These are phyloP conservation scores for Vicia faba DNA, from an alignment of 306 rosid species.

Conservation along the genomic window DNA sequence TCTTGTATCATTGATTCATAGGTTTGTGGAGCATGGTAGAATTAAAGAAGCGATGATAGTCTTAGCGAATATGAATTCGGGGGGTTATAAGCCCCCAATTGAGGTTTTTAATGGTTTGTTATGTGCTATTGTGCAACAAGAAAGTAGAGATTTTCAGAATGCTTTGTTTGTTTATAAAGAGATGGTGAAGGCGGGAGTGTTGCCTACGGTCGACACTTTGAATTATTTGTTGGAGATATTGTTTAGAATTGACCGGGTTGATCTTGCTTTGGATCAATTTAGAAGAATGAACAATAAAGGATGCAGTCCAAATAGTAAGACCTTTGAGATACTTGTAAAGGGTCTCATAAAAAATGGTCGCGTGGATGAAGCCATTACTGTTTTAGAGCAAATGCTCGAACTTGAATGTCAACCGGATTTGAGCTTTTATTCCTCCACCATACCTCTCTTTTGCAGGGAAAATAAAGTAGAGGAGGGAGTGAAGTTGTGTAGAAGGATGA, in stretches of 20 bases:
- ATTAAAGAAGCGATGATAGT: conserved; percentile 62
- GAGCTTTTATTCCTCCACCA: conserved; percentile 57
- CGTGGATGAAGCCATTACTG: conserved; percentile 66
- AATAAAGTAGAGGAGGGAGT: conserved; percentile 60
- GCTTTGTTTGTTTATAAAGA: conserved; percentile 82
- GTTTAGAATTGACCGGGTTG: conserved; percentile 47
- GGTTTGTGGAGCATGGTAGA: conserved; percentile 55
- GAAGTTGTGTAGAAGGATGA: conserved; percentile 66
- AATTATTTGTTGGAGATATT: conserved; percentile 72
- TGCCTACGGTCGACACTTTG: conserved; percentile 69
- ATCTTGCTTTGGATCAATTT: conserved; percentile 77
- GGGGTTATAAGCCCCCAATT: conserved; percentile 55
- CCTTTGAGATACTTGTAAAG: conserved; percentile 66
- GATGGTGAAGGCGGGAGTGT: conserved; percentile 71
- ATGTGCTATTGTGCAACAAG: conserved; percentile 58
- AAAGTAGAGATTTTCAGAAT: conserved; percentile 54
- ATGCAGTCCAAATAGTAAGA: conserved; percentile 67
- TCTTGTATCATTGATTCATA: conserved; percentile 50
- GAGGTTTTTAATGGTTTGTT: conserved; percentile 64
- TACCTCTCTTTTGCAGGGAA: conserved; percentile 75
- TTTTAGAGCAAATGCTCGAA: conserved; percentile 54
- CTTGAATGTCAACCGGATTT: conserved; percentile 51
- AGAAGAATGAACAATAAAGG: conserved; percentile 79
- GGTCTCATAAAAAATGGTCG: conserved; percentile 51
- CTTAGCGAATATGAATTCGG: conserved; percentile 57